Conservation (phyloP, 2,329 filamentous ascomycete genomes). For the Arachnomyces sp. region DNA sequence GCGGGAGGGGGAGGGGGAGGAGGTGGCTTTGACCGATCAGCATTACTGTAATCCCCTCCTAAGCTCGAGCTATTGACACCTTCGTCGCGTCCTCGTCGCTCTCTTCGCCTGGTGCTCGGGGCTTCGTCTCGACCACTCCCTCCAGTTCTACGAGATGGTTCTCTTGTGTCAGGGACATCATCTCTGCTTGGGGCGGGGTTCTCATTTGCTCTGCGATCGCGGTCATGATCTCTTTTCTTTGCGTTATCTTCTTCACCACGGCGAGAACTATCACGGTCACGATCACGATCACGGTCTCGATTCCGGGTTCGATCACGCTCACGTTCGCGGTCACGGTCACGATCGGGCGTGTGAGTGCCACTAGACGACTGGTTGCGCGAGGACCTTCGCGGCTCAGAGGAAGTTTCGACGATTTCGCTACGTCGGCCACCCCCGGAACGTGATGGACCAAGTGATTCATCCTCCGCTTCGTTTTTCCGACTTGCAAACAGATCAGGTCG, state of each 20-base stretch:
- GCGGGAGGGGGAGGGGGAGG: conserved; percentile 7
- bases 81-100: conserved; percentile 8
- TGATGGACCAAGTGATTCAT: conserved; percentile 20
- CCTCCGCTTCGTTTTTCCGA: conserved; percentile 22
- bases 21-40: background rate
- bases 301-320: conserved; percentile 5
- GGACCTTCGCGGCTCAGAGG: conserved; percentile 25
- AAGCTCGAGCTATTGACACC: background rate
- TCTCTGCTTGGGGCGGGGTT: too few species aligned
- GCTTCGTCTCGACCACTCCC: conserved; percentile 2
- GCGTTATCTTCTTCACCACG: conserved; percentile 22
- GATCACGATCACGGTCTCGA: conserved; percentile 17
- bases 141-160: conserved; percentile 4
- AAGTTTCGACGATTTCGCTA: conserved; percentile 27
- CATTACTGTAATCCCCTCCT: too few species aligned
- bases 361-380: conserved; percentile 23
- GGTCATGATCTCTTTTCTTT: conserved; percentile 29
- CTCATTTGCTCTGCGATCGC: conserved; percentile 23
- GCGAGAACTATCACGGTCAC: conserved; percentile 24
- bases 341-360: conserved; percentile 15
- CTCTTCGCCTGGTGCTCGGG: conserved; percentile 5
- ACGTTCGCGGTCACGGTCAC: conserved; percentile 15
- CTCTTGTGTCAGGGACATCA: too few species aligned
- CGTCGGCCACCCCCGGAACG: conserved; percentile 23
- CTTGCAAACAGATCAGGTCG: conserved; percentile 28